A percentile compares a stretch with the other conserved stretches of the same genome.
Evolutionary conservation across 1,284 basidiomycete genomes (phyloP).

Genomic region (Sporisorium sorghi): DNA sequence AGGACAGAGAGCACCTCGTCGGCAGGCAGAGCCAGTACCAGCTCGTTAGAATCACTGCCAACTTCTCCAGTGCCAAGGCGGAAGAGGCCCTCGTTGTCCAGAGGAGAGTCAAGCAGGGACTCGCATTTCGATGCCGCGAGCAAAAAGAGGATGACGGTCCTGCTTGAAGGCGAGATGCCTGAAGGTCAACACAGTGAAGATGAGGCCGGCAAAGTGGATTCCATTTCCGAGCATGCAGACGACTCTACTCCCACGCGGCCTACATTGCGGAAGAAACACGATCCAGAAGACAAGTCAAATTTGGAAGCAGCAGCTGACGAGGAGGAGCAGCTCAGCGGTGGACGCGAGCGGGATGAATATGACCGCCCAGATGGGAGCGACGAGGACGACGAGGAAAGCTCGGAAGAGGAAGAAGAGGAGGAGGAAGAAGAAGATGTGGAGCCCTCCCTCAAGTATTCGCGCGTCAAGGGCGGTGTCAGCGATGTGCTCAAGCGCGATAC

Average conservation of each 20-base stretch:
- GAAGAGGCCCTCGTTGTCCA: constrained; percentile 26
- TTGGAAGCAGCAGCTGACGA: neutral
- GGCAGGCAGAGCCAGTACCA: constrained; percentile 18
- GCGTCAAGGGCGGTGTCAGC: constrained; percentile 79
- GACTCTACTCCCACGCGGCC: neutral
- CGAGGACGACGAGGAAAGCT: constrained; percentile 38
- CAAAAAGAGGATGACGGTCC: constrained; percentile 58
- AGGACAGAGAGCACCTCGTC: constrained; percentile 38
- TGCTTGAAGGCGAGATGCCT: constrained; percentile 61
- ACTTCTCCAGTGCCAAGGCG: constrained; percentile 31
- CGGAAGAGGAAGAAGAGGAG: constrained; percentile 33
- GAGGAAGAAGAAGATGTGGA: constrained; percentile 51
- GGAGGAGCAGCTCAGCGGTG: neutral
- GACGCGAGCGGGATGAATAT: constrained; percentile 10
- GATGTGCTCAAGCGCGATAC: constrained; percentile 88
- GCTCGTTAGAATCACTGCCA: constrained; percentile 29
- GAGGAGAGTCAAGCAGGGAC: constrained; percentile 25
- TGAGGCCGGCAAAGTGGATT: constrained; percentile 16
- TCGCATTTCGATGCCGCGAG: constrained; percentile 11
- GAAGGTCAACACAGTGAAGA: constrained; percentile 23
- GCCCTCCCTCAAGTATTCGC: constrained; percentile 84
- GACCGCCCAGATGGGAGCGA: constrained; percentile 9
- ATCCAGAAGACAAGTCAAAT: neutral
- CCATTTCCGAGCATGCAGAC: neutral
- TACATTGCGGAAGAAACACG: neutral